Evolutionary conservation across 805 yeast species (phyloP), one percentile per base, ranked within the genome.

Genomic region (Candida sanyiensis): DNA sequence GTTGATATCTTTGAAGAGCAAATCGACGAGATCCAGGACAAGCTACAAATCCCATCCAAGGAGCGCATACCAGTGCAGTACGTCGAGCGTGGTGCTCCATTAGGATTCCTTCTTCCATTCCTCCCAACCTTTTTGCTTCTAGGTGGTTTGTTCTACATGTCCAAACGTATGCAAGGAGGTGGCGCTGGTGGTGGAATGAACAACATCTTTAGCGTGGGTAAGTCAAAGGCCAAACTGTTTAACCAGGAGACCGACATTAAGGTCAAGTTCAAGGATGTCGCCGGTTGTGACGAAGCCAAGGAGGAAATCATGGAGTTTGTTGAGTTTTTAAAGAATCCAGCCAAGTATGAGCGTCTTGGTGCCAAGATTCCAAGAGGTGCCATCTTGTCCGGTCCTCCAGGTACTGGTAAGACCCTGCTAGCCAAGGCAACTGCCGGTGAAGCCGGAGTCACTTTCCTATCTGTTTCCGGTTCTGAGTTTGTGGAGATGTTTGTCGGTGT

Each of bases 401-500:
- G 97, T 69, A 88, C 97, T 3, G 97, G 97, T 76, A 88, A 88
- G 62, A 88, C 97, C 0, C 64, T 88, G 46, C 65, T 88, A 40
- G 96, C 96, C 18, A 87, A 84, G 60, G 96, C 96, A 10, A 88
- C 96, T 19, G 97, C 96, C 3, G 96, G 97, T 51, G 96, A 88
- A 60, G 96, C 96, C 2, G 93, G 86, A 36, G 97, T 88, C 37
- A 96, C 97, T 19, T 88, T 88, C 59, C 78, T 78, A 48, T 80
- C 93, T 17, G 96, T 88, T 6, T 83, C 94, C 2, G 96, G 96
- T 52, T 86, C 96, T 11, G 96, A 88, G 59, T 88, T 88, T 50
- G 94, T 87, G n/a, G 96, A 88, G 61, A 88, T 88, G 96, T 88
- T 85, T 68, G 94, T 85, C 16, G 96, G 96, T 64, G 96, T 88